Base-by-base conservation (phyloP, 2,329 filamentous ascomycete species). In the Aureobasidium sp. region DNA sequence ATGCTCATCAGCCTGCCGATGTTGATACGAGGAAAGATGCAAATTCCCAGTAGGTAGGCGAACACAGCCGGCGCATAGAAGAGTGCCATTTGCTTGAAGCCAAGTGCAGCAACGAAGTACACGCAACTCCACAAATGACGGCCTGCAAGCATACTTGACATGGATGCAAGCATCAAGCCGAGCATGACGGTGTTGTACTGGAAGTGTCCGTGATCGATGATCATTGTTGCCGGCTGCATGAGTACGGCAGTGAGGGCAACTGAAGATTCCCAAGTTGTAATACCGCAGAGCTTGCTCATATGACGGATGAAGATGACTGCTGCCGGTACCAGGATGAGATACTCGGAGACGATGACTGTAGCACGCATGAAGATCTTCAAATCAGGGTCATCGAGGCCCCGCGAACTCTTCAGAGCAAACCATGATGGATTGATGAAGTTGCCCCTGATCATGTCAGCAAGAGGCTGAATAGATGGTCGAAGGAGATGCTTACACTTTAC, bases 171-270 rank as follows among this genome's bases (percentile, higher is more conserved):
- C 10, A 94, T 86, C 52, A 97, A 84, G 2, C 95, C 94, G 17
- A 99, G 85, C 94, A 99, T 99, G 56, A 99, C 92, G 0, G 92
- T 96, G 74, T 99, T 99, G 76, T 97, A 99, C 76, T 99, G 94
- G 73, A 99, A 99, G 69, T 88, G 94, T 7, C 93, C 89, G 71
- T 99, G 93, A 72, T 99, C 94, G 68, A 99, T 89, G 32, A 99
- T 84, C 41, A 97, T 91, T 0, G 87, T 90, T 3, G 86, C 86
- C 1, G 94, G 94, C 72, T 97, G 94, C 85, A 99, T 88, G 32
- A 99, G 80, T 64, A 99, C 87, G 1, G 92, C 94, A 13, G 90
- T 88, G 29, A 99, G 83, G 0, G 94, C 91, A 66, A 97, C 86
- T 9, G 89, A 89, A 58, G 87, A 83, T 52, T 90, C 89, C 90